These are phyloP conservation scores for Aspergillus ochraceus DNA, from an alignment of 2,329 filamentous ascomycete species.

Conservation along the genomic window DNA sequence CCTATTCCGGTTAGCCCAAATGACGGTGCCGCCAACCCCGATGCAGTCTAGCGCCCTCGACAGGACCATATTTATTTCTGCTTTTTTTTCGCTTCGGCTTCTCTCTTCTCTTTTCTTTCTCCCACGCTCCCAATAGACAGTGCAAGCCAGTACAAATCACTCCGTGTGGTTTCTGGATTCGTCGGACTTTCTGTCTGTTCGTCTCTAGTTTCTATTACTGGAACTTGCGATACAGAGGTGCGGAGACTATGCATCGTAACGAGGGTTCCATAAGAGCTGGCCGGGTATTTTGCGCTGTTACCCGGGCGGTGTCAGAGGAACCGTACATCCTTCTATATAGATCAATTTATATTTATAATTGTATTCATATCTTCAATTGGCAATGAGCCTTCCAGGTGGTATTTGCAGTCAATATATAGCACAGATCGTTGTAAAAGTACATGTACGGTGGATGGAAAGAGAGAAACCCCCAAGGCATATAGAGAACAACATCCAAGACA, in stretches of 20 bases:
- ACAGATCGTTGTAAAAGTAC: constrained; percentile 35
- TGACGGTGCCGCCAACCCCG: constrained; percentile 10
- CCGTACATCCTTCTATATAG: constrained; percentile 57
- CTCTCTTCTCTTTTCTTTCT: constrained; percentile 41
- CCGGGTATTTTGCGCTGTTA: constrained; percentile 65
- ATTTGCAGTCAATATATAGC: constrained; percentile 26
- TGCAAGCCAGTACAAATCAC: constrained; percentile 66
- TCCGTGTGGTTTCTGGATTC: constrained; percentile 49
- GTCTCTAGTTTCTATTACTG: constrained; percentile 62
- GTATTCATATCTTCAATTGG: constrained; percentile 2
- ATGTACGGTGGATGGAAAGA: constrained; percentile 26
- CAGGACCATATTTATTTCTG: constrained; percentile 13
- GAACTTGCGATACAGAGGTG: constrained; percentile 60
- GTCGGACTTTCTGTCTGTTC: constrained; percentile 69
- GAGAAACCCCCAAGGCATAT: constrained; percentile 19
- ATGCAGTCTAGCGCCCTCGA: constrained; percentile 28
- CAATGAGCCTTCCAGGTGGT: constrained; percentile 19
- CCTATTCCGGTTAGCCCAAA: background rate
- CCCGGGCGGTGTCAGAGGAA: constrained; percentile 83
- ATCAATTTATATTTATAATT: constrained; percentile 15
- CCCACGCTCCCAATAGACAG: constrained; percentile 80
- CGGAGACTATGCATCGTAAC: constrained; percentile 53
- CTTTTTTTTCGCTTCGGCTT: constrained; percentile 11
- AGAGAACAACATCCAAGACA: constrained; percentile 22
- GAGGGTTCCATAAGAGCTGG: constrained; percentile 72